These are phyloP conservation scores for Clavulina sp. DNA, from an alignment of 768 basidiomycete genomes.

Conservation along the genomic window DNA sequence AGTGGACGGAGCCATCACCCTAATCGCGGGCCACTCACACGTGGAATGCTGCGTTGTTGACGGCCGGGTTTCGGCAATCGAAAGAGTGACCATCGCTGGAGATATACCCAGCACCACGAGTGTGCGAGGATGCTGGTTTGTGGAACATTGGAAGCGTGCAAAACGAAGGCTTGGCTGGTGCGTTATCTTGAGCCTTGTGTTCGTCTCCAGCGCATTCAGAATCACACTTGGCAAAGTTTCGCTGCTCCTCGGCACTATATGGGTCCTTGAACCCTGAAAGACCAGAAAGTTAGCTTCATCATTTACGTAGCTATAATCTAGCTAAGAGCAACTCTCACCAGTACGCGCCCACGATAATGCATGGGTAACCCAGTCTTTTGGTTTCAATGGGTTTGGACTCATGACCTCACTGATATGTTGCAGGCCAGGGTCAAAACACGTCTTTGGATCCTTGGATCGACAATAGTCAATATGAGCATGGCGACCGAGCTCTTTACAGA, in stretches of 20 bases:
- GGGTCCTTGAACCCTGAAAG: too few species aligned
- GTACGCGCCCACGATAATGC: conserved; percentile 38
- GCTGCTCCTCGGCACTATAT: conserved; percentile 33
- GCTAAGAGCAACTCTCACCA: too few species aligned
- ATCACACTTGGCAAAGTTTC: neutral
- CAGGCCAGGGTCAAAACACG: conserved; percentile 28
- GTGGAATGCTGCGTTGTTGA: conserved; percentile 37
- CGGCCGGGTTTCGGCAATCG: conserved; percentile 34
- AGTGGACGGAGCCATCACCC: neutral
- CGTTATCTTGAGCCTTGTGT: conserved; percentile 25
- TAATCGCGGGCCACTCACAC: conserved; percentile 27
- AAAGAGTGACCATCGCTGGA: conserved; percentile 44
- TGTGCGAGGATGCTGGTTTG: conserved; percentile 15
- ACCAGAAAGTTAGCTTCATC: too few species aligned
- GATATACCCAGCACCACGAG: conserved; percentile 25
- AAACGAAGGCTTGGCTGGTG: conserved; percentile 33
- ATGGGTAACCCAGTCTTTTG: conserved; percentile 41
- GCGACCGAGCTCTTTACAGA: conserved; percentile 37
- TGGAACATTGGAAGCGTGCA: conserved; percentile 41
- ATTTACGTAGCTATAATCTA: too few species aligned
- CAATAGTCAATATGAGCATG: too few species aligned
- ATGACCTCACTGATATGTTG: conserved; percentile 30
- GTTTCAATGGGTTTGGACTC: conserved; percentile 27
- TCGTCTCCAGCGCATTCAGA: too few species aligned
- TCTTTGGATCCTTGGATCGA: conserved; percentile 24